These are phyloP conservation scores for Luffa aegyptiaca DNA, from an alignment of 306 rosid species.

Conservation along the genomic window DNA sequence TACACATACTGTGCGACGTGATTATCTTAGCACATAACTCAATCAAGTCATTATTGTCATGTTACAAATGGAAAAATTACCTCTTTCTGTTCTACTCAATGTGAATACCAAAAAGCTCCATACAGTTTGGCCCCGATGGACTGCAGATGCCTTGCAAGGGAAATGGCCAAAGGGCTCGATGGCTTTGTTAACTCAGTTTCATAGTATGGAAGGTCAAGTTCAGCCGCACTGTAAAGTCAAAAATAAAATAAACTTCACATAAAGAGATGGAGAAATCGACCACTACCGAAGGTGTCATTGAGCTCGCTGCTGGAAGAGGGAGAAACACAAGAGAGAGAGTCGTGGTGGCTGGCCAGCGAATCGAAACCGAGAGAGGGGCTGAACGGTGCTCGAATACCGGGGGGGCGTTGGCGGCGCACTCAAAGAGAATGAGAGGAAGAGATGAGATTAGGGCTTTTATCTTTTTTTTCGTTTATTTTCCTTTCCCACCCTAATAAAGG, in stretches of 20 bases:
- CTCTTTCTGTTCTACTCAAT: conserved; percentile 89
- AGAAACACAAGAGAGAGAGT: too few relatives aligned
- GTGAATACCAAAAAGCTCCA: conserved; percentile 99
- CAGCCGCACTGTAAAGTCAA: conserved; percentile 38
- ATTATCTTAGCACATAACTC: neutral
- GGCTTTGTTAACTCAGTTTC: conserved; percentile 56
- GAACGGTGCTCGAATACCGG: too few relatives aligned
- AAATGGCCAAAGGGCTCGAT: conserved; percentile 55
- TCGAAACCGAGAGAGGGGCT: too few relatives aligned
- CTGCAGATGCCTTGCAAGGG: conserved; percentile 72
- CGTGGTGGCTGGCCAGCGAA: too few relatives aligned
- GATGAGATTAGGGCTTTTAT: too few relatives aligned
- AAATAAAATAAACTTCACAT: neutral
- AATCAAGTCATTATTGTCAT: neutral
- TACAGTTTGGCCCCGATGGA: conserved; percentile 86
- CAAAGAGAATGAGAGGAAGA: too few relatives aligned
- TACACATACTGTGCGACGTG: neutral
- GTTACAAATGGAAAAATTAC: conserved; percentile 19
- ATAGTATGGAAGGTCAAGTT: conserved; percentile 63
- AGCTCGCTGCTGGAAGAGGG: too few relatives aligned
- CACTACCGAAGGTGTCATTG: too few relatives aligned
- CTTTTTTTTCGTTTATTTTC: too few relatives aligned
- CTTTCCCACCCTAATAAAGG: too few relatives aligned
- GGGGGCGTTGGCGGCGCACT: too few relatives aligned
- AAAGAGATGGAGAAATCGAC: too few relatives aligned